These are phyloP conservation scores for Trametes cingulata DNA, from an alignment of 768 basidiomycete genomes.

Conservation along the genomic window DNA sequence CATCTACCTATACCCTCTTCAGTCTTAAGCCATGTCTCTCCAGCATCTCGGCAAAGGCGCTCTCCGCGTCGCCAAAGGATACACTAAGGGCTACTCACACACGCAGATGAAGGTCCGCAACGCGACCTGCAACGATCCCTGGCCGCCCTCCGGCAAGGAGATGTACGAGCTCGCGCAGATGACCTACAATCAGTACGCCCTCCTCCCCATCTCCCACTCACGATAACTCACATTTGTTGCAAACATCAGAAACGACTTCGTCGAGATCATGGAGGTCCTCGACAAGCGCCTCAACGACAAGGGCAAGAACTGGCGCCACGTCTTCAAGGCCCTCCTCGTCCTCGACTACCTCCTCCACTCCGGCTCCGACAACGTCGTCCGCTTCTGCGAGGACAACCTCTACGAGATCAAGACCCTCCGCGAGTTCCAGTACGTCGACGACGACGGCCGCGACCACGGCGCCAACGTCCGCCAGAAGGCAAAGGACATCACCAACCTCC, in stretches of 20 bases:
- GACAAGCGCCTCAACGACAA: constrained; percentile 97
- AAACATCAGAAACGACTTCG: constrained; percentile 77
- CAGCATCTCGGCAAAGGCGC: constrained; percentile 52
- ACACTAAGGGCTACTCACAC: constrained; percentile 92
- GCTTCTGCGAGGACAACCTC: constrained; percentile 94
- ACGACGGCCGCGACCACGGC: constrained; percentile 89
- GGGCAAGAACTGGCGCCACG: constrained; percentile 99
- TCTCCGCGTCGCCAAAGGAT: constrained; percentile 86
- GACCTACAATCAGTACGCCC: constrained; percentile 86
- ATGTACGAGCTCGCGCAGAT: constrained; percentile 97
- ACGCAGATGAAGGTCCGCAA: constrained; percentile 92
- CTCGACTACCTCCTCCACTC: constrained; percentile 93
- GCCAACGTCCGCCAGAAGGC: constrained; percentile 95
- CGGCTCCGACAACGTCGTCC: constrained; percentile 93
- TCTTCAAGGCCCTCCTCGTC: constrained; percentile 94
- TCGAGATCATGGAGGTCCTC: constrained; percentile 98
- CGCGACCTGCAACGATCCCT: constrained; percentile 93
- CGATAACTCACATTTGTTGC: not conserved
- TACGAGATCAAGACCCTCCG: constrained; percentile 98
- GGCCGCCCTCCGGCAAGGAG: constrained; percentile 93
- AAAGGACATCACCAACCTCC: constrained; percentile 91
- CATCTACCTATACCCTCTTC: not conserved
- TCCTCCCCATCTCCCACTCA: not conserved
- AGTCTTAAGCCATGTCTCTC: constrained; percentile 6
- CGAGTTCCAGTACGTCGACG: constrained; percentile 95